A percentile compares a stretch with the other conserved stretches of the same genome.
Evolutionary conservation across 768 basidiomycete genomes (phyloP).

Genomic region (Phylloporus sp.): DNA sequence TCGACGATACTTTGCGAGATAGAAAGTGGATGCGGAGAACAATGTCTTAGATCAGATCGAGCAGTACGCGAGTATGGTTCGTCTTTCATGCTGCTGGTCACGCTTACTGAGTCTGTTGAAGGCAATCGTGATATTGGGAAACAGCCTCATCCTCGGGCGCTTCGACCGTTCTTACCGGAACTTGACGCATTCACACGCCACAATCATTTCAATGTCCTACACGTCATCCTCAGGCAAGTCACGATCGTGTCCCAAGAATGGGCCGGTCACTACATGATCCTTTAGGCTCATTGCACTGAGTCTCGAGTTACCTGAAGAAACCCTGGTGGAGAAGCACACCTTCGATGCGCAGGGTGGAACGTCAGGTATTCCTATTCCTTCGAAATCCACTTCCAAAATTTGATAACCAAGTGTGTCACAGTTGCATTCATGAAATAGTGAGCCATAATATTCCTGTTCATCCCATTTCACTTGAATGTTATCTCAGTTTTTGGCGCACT

Average conservation of each 20-base stretch:
- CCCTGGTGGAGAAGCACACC: constrained; percentile 43
- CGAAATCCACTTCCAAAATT: neutral
- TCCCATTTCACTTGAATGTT: neutral
- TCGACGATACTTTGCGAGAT: neutral
- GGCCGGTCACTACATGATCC: neutral
- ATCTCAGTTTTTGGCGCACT: constrained; percentile 43
- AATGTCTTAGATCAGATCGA: constrained; percentile 61
- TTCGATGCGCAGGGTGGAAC: constrained; percentile 38
- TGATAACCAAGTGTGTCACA: constrained; percentile 15
- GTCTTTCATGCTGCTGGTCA: neutral
- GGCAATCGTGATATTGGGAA: constrained; percentile 44
- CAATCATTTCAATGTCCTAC: constrained; percentile 48
- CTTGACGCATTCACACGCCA: constrained; percentile 46
- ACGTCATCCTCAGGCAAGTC: constrained; percentile 40
- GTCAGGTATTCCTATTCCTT: constrained; percentile 26
- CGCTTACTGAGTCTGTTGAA: constrained; percentile 13
- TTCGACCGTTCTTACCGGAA: constrained; percentile 49
- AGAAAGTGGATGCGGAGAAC: constrained; percentile 46
- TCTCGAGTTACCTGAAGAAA: constrained; percentile 50
- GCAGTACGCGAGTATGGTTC: constrained; percentile 45
- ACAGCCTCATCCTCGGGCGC: constrained; percentile 41
- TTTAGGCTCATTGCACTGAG: constrained; percentile 45
- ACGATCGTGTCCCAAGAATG: neutral
- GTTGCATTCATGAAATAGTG: constrained; percentile 66
- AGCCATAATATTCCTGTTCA: constrained; percentile 6